These are phyloP conservation scores for Sarcodon aspratus DNA, from an alignment of 768 basidiomycete genomes.

Conservation along the genomic window DNA sequence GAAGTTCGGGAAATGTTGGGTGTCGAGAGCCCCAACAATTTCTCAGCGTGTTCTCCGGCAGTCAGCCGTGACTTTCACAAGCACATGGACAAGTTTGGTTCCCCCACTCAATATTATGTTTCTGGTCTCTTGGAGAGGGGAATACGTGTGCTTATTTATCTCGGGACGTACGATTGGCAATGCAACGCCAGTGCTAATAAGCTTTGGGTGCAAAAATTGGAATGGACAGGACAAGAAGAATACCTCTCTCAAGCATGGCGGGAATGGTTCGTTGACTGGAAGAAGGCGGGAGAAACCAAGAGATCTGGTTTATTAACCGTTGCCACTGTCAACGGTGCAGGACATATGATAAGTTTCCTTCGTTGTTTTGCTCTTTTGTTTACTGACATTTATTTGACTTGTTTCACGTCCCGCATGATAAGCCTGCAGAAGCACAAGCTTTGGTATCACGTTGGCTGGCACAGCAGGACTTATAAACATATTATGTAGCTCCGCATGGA, in stretches of 20 bases:
- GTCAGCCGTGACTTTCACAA: slow-evolving; percentile 41
- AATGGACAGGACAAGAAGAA: slow-evolving; percentile 53
- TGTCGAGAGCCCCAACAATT: slow-evolving; percentile 35
- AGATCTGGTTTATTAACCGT: slow-evolving; percentile 48
- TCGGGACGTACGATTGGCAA: slow-evolving; percentile 69
- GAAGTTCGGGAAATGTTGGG: slow-evolving; percentile 33
- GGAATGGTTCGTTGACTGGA: slow-evolving; percentile 50
- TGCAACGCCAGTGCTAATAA: slow-evolving; percentile 75
- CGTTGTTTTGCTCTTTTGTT: slow-evolving; percentile 1
- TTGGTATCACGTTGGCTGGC: slow-evolving; percentile 61
- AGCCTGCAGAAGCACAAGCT: slow-evolving; percentile 48
- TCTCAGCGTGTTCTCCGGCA: slow-evolving; percentile 39
- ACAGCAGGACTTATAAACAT: slow-evolving; percentile 17
- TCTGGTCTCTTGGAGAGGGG: slow-evolving; percentile 66
- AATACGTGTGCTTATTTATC: slow-evolving; percentile 61
- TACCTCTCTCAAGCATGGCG: slow-evolving; percentile 38
- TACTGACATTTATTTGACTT: slow-evolving; percentile 1
- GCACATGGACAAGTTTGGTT: slow-evolving; percentile 50
- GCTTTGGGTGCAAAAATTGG: slow-evolving; percentile 61
- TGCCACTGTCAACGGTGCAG: slow-evolving; percentile 50
- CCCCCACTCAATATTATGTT: slow-evolving; percentile 53
- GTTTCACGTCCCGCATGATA: slow-evolving; percentile 53
- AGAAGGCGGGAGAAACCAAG: slow-evolving; percentile 45
- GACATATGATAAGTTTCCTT: slow-evolving; percentile 41
- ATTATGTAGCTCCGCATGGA: slow-evolving; percentile 16